Evolutionary conservation across 148 eudicot species (phyloP).

Genomic region (Chenopodium formosanum): DNA sequence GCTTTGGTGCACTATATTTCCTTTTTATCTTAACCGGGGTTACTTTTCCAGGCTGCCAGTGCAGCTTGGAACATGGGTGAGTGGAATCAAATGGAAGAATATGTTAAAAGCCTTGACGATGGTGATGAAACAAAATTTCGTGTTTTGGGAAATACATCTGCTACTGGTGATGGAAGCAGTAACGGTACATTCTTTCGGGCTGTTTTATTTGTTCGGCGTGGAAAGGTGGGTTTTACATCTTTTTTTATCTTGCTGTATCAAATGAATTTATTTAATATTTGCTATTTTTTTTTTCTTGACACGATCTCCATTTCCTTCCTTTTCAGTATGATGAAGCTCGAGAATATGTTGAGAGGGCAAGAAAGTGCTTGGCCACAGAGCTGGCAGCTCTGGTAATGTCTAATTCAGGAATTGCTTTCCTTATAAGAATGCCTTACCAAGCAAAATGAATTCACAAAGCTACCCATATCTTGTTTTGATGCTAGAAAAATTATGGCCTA

Average conservation of each 20-base stretch:
- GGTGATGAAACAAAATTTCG: constrained; percentile 87
- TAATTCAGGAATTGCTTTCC: neutral
- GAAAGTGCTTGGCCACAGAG: constrained; percentile 95
- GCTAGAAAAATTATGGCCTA: neutral
- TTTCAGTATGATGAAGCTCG: constrained; percentile 96
- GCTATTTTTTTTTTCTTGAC: neutral
- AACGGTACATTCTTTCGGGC: constrained; percentile 92
- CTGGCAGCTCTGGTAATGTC: constrained; percentile 84
- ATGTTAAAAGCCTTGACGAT: constrained; percentile 91
- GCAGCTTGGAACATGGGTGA: constrained; percentile 99
- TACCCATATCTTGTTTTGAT: neutral
- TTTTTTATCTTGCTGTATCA: neutral
- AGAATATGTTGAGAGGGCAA: constrained; percentile 91
- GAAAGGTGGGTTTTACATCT: constrained; percentile 52
- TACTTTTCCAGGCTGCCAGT: constrained; percentile 65
- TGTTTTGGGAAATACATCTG: constrained; percentile 82
- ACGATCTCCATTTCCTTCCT: constrained; percentile 11
- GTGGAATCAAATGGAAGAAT: constrained; percentile 99
- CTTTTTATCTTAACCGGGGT: neutral
- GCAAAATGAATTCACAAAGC: neutral
- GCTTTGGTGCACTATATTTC: neutral
- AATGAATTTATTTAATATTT: neutral
- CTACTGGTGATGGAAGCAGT: constrained; percentile 89
- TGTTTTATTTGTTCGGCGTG: constrained; percentile 82
- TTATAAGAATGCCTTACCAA: neutral